A percentile compares a stretch with the other conserved stretches of the same genome.
These are phyloP conservation scores for Phanerochaete sordida DNA, from an alignment of 768 basidiomycete genomes.

Conservation along the genomic window DNA sequence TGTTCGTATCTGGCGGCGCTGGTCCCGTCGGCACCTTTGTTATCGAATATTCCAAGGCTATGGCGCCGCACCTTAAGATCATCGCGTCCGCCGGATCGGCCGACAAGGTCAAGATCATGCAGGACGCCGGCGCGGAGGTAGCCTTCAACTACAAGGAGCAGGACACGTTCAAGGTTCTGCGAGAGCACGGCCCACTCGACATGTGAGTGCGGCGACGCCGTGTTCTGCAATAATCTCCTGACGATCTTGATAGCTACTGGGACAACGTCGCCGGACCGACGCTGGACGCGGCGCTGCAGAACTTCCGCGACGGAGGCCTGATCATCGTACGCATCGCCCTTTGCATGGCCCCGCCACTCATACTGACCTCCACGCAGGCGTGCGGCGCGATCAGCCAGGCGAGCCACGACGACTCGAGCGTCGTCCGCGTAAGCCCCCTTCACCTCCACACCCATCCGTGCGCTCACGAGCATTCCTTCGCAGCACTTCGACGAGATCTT, in stretches of 20 bases:
- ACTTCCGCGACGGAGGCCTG: background rate
- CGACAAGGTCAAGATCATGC: constrained; percentile 58
- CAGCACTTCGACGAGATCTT: constrained; percentile 12
- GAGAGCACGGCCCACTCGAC: constrained; percentile 50
- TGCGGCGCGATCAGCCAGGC: constrained; percentile 11
- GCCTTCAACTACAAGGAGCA: constrained; percentile 68
- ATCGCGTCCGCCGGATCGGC: constrained; percentile 65
- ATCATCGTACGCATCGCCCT: constrained; percentile 11
- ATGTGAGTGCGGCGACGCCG: constrained; percentile 27
- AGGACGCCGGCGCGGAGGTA: constrained; percentile 53
- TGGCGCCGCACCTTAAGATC: constrained; percentile 42
- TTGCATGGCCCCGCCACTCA: too few species aligned
- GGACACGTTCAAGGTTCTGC: constrained; percentile 43
- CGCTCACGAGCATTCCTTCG: background rate
- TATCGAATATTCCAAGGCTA: constrained; percentile 33
- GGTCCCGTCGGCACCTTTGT: constrained; percentile 55
- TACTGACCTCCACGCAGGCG: background rate
- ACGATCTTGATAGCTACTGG: constrained; percentile 4
- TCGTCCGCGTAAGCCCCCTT: constrained; percentile 2
- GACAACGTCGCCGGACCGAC: constrained; percentile 10
- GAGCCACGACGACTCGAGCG: constrained; percentile 5
- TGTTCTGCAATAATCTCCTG: background rate
- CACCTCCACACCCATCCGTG: background rate
- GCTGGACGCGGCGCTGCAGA: constrained; percentile 1
- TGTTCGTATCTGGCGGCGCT: constrained; percentile 40